Base-by-base conservation (phyloP, 2,329 filamentous ascomycete genomes). In the Calycina herbarum region DNA sequence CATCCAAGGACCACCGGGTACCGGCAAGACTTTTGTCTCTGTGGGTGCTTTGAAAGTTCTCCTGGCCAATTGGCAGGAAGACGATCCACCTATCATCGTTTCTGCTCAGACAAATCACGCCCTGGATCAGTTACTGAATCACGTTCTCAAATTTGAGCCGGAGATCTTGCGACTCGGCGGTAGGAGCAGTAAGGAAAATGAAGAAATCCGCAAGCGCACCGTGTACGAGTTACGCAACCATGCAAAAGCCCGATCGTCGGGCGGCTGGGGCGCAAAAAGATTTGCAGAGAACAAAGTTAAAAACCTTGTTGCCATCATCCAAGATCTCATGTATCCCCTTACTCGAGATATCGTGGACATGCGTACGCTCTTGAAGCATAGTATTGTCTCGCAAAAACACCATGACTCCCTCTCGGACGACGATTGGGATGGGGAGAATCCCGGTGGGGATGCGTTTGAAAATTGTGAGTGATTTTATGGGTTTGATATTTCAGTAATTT, bases 91-190 rank as follows among this genome's bases (percentile, higher is more conserved):
- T 0, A 88, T 97, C 35, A 82, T 97, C 24, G 82, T 97, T 3
- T 85, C 93, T 0, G 93, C 92, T 7, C 93, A 97, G 72, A 97
- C 93, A 0, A 97, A 97, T 66, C 93, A 97, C 76, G 93, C 93
- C 0, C 79, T 97, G 0, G 93, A 97, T 71, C 93, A 97, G 74
- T 81, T 97, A 0, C 80, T 97, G 0, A 74, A 73, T 40, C 72
- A 76, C 57, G 67, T 77, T 17, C 38, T 71, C 11, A 56, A 58
- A 5, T 90, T 89, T 70, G 88, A 90, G 70, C 76, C 79, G 0
- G 82, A 86, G 0, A 88, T 93, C 65, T 79, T 89, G 59, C 84
- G 89, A 8, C 78, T 92, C 10, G 79, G 81, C 10, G 71, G 74
- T 7, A 64, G 73, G 61, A 71, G 64, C 17, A 70, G 70, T n/a